Evolutionary conservation across 257 asterid species (phyloP), one percentile per base, ranked within the genome.

Genomic region (Plectranthus barbatus): DNA sequence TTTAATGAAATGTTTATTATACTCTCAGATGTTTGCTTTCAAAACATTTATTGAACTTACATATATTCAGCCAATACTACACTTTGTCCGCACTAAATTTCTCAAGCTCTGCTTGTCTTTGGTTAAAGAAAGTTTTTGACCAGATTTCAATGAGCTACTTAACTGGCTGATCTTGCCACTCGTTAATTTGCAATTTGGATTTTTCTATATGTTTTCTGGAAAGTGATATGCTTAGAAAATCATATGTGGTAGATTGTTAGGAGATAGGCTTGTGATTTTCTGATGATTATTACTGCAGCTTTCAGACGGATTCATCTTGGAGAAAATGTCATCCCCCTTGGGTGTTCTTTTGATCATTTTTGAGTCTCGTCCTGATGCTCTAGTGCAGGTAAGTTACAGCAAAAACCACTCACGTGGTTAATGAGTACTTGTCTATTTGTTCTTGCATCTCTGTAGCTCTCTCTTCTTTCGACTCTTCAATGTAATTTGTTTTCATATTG

Each of bases 291-390:
- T 67, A 20, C 57, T 73, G 68, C 93, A 89, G 96, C 81, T 89
- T 62, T 80, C 96, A 55, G 86, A 83, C 59, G 95, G 92, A 46
- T 81, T 89, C 42, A 20, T 83, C 71, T 74, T 89, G 68, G 96
- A 89, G 71, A 89, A 89, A 79, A 64, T 74, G 70, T 82, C 96
- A 7, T 81, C 89, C 68, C 84, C 96, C 6, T 72, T 89, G 86
- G 96, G 96, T 45, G 95, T 89, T 67, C 86, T 89, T 40, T 71
- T 89, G 76, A 79, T 86, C 70, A 83, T 86, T 69, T 86, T 89
- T 73, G 96, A 89, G 77, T 89, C 96, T 63, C 87, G 96, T 11
- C 96, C 96, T 56, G 96, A 89, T 76, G 95, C 96, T 24, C 86
- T 89, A 7, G 91, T 86, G 20, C 95, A 86, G 94, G 93, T 89